These are phyloP conservation scores for Penicillium carneum DNA, from an alignment of 2,329 filamentous ascomycete species.

Conservation along the genomic window DNA sequence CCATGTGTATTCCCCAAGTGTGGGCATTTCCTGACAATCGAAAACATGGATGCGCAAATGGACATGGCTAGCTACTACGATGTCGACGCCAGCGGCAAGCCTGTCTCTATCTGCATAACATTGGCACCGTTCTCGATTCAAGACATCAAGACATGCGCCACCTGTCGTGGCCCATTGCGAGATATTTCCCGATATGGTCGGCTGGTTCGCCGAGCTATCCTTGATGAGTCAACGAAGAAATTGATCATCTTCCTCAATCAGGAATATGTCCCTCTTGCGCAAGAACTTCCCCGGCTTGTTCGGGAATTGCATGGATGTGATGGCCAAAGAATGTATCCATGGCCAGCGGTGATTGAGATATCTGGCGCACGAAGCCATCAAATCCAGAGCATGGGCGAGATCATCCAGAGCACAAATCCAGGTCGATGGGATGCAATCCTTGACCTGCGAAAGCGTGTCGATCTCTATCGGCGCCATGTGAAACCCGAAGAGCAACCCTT, in stretches of 20 bases:
- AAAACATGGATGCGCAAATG: conserved; percentile 68
- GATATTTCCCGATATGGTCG: conserved; percentile 68
- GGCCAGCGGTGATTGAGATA: conserved; percentile 18
- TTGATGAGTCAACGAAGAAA: conserved; percentile 70
- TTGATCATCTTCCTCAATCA: conserved; percentile 64
- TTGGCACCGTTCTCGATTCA: conserved; percentile 60
- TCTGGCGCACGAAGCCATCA: conserved; percentile 33
- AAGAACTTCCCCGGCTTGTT: conserved; percentile 39
- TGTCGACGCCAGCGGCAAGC: conserved; percentile 35
- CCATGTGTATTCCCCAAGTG: conserved; percentile 70
- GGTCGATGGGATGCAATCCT: conserved; percentile 37
- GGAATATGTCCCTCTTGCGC: conserved; percentile 52
- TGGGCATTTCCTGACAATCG: conserved; percentile 68
- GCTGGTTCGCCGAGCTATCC: conserved; percentile 64
- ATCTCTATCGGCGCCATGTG: conserved; percentile 44
- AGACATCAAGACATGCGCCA: conserved; percentile 63
- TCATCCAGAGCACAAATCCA: conserved; percentile 34
- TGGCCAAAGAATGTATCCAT: neutral
- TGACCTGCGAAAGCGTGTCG: conserved; percentile 40
- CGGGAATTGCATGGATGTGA: conserved; percentile 35
- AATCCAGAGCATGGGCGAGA: conserved; percentile 33
- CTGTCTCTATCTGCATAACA: conserved; percentile 35
- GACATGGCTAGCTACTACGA: conserved; percentile 53
- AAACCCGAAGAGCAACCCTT: conserved; percentile 51
- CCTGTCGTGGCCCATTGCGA: conserved; percentile 66